Conservation (phyloP, 352 stramenopile genomes). For the Pythium graminicola region DNA sequence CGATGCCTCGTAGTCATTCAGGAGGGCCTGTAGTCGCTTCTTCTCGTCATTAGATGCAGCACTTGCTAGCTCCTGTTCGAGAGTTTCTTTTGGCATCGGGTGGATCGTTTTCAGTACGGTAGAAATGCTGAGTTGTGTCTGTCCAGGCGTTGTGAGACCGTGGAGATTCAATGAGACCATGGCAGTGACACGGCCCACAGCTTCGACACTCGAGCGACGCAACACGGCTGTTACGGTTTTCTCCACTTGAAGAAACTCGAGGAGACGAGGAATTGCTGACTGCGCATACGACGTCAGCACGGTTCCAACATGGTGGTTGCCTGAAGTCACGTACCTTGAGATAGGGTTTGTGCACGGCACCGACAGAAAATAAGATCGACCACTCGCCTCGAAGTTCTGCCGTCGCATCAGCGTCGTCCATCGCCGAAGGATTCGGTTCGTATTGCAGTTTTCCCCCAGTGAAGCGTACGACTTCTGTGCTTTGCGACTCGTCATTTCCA, state of each 20-base stretch:
- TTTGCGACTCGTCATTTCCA: neutral
- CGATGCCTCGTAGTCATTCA: slow-evolving; percentile 55
- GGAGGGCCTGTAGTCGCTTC: slow-evolving; percentile 53
- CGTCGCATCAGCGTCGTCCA: neutral
- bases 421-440: slow-evolving; percentile 6
- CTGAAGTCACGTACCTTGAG: slow-evolving; percentile 27
- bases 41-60: slow-evolving; percentile 60
- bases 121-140: slow-evolving; percentile 10
- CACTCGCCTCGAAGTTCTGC: slow-evolving; percentile 32
- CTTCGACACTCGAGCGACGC: slow-evolving; percentile 29
- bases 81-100: slow-evolving; percentile 31
- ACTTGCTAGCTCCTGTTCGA: slow-evolving; percentile 57
- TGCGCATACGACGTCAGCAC: slow-evolving; percentile 2
- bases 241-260: slow-evolving; percentile 46
- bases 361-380: slow-evolving; percentile 36
- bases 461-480: slow-evolving; percentile 10
- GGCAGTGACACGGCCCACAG: slow-evolving; percentile 27
- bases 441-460: slow-evolving; percentile 47
- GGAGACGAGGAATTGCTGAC: slow-evolving; percentile 28
- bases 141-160: slow-evolving; percentile 31
- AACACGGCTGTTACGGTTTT: slow-evolving; percentile 33
- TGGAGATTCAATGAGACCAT: slow-evolving; percentile 32
- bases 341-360: slow-evolving; percentile 29
- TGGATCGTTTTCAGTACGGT: slow-evolving; percentile 21
- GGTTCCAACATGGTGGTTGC: neutral